Conservation (phyloP, 2,329 filamentous ascomycete species). For the Lanzia echinophila region DNA sequence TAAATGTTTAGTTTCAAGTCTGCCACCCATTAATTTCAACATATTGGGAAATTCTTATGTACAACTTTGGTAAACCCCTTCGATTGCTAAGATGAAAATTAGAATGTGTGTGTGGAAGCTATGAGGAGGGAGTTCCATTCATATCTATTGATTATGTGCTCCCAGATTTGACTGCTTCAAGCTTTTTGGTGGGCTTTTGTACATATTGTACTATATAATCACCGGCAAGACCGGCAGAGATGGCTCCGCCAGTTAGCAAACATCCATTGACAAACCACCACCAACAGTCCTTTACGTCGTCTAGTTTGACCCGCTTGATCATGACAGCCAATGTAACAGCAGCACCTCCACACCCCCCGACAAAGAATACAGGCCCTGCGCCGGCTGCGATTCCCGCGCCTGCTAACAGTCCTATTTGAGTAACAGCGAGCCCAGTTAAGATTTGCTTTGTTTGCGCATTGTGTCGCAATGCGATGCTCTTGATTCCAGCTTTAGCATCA, state of each 20-base stretch:
- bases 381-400: constrained; percentile 61
- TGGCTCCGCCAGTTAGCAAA: constrained; percentile 59
- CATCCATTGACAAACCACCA: constrained; percentile 72
- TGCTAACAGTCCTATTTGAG: constrained; percentile 63
- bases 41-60: too few species aligned
- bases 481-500: constrained; percentile 79
- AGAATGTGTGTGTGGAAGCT: too few species aligned
- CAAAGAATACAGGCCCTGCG: constrained; percentile 62
- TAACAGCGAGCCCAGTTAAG: constrained; percentile 59
- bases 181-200: constrained; percentile 13
- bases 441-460: constrained; percentile 71
- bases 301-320: constrained; percentile 61
- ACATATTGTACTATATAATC: constrained; percentile 52
- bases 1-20: too few species aligned
- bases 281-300: constrained; percentile 62
- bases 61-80: too few species aligned
- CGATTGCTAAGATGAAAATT: too few species aligned
- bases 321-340: constrained; percentile 54
- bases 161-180: too few species aligned
- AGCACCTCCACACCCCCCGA: constrained; percentile 60
- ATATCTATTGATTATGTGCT: too few species aligned
- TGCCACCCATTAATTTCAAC: too few species aligned
- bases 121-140: too few species aligned
- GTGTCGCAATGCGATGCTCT: constrained; percentile 78
- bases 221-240: constrained; percentile 50